These are phyloP conservation scores for Daldinia grandis DNA, from an alignment of 495 filamentous ascomycete species.

Conservation along the genomic window DNA sequence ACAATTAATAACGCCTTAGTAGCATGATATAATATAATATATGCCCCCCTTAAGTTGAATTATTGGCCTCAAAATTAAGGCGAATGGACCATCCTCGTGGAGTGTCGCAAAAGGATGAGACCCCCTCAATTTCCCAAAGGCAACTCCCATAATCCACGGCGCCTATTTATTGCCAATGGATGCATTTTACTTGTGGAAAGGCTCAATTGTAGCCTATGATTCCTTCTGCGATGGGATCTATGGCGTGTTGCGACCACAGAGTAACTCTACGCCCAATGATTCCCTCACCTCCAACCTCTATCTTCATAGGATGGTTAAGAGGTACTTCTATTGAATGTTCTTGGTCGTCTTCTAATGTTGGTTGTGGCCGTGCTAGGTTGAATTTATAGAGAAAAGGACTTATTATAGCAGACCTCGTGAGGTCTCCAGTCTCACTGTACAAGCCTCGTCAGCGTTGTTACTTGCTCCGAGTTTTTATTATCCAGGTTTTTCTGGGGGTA, in stretches of 20 bases:
- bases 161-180: background rate
- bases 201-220: constrained; percentile 57
- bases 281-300: constrained; percentile 53
- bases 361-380: constrained; percentile 14
- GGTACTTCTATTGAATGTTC: constrained; percentile 40
- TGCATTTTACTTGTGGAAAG: background rate
- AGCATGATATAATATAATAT: too few species aligned
- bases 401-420: constrained; percentile 42
- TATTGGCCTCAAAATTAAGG: too few species aligned
- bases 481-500: background rate
- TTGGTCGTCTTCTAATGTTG: background rate
- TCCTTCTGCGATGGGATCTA: constrained; percentile 51
- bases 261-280: constrained; percentile 59
- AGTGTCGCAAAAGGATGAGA: background rate
- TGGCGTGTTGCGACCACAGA: constrained; percentile 41
- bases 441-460: background rate
- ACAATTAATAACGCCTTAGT: too few species aligned
- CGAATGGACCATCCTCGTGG: too few species aligned
- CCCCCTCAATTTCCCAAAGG: background rate
- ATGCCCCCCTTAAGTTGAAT: too few species aligned
- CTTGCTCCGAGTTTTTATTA: background rate
- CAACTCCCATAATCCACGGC: background rate
- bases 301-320: constrained; percentile 47
- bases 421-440: constrained; percentile 51
- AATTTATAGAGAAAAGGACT: constrained; percentile 51